phyloP scores from a whole-genome alignment of 768 basidiomycete genomes.

The Tephrocybe rancida region DNA sequence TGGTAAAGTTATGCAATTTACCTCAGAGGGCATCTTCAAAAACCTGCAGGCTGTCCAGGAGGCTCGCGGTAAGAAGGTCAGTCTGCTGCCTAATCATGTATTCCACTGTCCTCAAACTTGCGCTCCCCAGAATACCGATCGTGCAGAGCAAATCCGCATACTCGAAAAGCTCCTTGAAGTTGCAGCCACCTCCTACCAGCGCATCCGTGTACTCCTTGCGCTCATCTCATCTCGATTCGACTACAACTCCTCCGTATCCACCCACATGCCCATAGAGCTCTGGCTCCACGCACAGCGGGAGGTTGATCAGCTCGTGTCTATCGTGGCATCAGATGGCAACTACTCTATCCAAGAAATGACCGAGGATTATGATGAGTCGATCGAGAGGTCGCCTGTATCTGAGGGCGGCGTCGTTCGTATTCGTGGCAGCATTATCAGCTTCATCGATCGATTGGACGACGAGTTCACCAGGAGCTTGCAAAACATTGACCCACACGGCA shows the following conservation, averaged over 20 bases:
- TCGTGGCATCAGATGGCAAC: conserved; percentile 67
- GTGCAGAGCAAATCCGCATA: conserved; percentile 90
- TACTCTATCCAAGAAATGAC: conserved; percentile 88
- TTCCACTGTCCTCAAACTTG: not conserved
- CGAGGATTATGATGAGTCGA: conserved; percentile 89
- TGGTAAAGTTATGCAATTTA: conserved; percentile 80
- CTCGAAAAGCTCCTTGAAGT: conserved; percentile 87
- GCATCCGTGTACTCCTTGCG: conserved; percentile 91
- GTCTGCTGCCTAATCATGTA: conserved; percentile 14
- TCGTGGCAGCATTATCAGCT: conserved; percentile 94
- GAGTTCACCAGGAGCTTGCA: conserved; percentile 98
- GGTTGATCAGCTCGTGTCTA: conserved; percentile 84
- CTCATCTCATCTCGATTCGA: conserved; percentile 96
- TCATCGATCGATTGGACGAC: conserved; percentile 95
- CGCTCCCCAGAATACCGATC: conserved; percentile 85
- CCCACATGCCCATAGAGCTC: conserved; percentile 90
- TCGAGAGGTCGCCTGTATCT: conserved; percentile 76
- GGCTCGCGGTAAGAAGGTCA: conserved; percentile 93
- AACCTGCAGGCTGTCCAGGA: conserved; percentile 90
- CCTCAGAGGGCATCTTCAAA: conserved; percentile 88
- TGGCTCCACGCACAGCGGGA: conserved; percentile 89
- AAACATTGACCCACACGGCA: conserved; percentile 98
- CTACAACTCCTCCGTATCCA: conserved; percentile 86
- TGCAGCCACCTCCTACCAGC: conserved; percentile 86
- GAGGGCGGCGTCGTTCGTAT: conserved; percentile 82